Conservation (phyloP, 2,329 filamentous ascomycete genomes). For the Aspergillus melleus region DNA sequence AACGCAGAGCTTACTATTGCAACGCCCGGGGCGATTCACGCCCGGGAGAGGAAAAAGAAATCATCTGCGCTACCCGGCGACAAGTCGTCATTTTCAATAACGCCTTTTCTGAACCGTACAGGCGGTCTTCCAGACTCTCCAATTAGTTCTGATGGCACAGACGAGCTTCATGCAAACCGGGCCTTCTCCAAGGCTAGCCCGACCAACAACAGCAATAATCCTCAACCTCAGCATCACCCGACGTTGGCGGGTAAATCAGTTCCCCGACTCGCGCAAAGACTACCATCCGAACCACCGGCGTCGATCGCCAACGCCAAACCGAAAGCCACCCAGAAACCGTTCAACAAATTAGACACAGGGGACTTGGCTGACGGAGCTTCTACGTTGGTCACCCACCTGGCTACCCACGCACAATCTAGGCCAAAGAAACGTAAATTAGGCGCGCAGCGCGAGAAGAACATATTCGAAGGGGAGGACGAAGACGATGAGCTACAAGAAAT, state of each 20-base stretch:
- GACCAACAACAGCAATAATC: neutral
- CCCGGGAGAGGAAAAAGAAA: conserved; percentile 57
- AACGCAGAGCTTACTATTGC: conserved; percentile 50
- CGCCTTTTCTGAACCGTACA: conserved; percentile 82
- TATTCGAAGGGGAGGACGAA: conserved; percentile 71
- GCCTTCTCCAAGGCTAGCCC: neutral
- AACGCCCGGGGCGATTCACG: conserved; percentile 50
- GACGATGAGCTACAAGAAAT: conserved; percentile 37
- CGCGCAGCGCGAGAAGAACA: conserved; percentile 58
- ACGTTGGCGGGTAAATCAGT: neutral
- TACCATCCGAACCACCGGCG: neutral
- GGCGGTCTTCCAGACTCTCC: conserved; percentile 52
- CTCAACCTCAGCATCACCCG: neutral
- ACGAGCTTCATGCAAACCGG: conserved; percentile 21
- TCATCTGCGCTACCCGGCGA: conserved; percentile 68
- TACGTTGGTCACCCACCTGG: conserved; percentile 18
- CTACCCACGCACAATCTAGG: conserved; percentile 34
- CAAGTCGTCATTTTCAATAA: conserved; percentile 91
- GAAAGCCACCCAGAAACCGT: conserved; percentile 13
- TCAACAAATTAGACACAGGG: neutral
- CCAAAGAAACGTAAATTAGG: conserved; percentile 75
- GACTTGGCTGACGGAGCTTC: conserved; percentile 19
- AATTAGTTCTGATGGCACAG: conserved; percentile 28
- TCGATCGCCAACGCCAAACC: conserved; percentile 7
- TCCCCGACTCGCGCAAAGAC: neutral